A percentile compares a stretch with the other conserved stretches of the same genome.
These are phyloP conservation scores for Pyrus pyrifolia DNA, from an alignment of 306 rosid species.

Conservation along the genomic window DNA sequence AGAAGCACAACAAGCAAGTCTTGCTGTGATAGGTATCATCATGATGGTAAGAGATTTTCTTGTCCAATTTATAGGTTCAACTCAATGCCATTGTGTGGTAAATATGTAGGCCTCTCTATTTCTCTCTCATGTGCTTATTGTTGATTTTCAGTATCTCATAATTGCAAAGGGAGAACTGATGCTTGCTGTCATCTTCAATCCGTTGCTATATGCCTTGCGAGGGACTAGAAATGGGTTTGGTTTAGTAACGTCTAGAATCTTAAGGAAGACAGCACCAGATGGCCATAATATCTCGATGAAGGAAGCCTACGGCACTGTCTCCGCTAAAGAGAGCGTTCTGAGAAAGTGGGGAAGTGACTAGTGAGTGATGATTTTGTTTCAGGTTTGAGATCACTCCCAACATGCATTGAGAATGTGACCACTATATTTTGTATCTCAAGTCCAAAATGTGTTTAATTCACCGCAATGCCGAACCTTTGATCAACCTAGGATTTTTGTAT, in stretches of 20 bases:
- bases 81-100: background rate
- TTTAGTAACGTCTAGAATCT: conserved; percentile 45
- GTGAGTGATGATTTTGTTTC: conserved; percentile 30
- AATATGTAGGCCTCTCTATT: background rate
- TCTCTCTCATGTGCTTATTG: background rate
- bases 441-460: background rate
- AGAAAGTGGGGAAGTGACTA: conserved; percentile 70
- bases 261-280: conserved; percentile 31
- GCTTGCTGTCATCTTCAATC: conserved; percentile 75
- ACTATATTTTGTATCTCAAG: conserved; percentile 6
- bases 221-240: conserved; percentile 70
- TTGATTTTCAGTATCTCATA: conserved; percentile 57
- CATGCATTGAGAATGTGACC: conserved; percentile 8
- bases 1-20: conserved; percentile 72
- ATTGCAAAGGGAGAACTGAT: conserved; percentile 73
- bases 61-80: conserved; percentile 4
- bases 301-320: conserved; percentile 35
- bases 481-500: background rate
- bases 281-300: conserved; percentile 29
- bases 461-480: background rate
- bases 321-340: conserved; percentile 75
- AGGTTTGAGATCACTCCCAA: conserved; percentile 21
- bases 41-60: conserved; percentile 50
- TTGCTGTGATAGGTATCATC: conserved; percentile 61
- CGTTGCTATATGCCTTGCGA: conserved; percentile 67